Percentiles rank a stretch among this genome's conserved stretches.
Conservation (phyloP, 2,329 filamentous ascomycete species). For the Bisporella sp. region DNA sequence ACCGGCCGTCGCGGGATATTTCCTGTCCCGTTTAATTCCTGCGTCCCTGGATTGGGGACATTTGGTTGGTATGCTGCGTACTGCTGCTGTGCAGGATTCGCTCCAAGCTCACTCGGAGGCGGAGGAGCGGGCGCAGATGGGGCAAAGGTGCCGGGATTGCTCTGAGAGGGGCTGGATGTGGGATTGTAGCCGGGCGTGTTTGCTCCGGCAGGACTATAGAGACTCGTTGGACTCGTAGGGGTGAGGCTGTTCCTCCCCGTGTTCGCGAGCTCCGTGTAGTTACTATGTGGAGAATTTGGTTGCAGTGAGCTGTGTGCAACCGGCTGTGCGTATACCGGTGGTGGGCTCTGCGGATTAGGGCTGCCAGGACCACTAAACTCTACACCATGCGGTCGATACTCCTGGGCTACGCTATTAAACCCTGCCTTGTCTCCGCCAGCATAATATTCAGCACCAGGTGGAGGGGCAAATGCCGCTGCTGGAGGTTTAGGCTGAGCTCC, state of each 20-base stretch:
- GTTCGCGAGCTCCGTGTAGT: conserved; percentile 7
- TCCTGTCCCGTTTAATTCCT: conserved; percentile 5
- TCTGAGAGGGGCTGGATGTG: no score
- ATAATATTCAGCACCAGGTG: neutral
- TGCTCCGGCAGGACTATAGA: neutral
- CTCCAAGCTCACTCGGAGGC: neutral
- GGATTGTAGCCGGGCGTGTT: neutral
- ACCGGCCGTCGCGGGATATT: conserved; percentile 2
- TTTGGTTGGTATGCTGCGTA: neutral
- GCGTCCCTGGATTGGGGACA: neutral
- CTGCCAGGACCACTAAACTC: neutral
- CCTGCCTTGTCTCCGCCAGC: neutral
- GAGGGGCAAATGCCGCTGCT: neutral
- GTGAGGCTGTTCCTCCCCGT: neutral
- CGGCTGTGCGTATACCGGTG: conserved; percentile 9
- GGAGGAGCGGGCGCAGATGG: neutral
- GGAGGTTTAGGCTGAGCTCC: conserved; percentile 10
- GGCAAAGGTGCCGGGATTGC: neutral
- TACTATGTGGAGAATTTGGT: conserved; percentile 1
- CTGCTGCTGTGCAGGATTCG: neutral
- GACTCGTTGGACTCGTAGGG: conserved; percentile 1
- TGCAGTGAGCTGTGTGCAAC: neutral
- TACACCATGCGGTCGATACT: neutral
- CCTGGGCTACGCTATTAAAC: no score
- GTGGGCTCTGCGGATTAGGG: conserved; percentile 3